Conservation (phyloP, 129 eudicot species). For the Flaveria linearis region DNA sequence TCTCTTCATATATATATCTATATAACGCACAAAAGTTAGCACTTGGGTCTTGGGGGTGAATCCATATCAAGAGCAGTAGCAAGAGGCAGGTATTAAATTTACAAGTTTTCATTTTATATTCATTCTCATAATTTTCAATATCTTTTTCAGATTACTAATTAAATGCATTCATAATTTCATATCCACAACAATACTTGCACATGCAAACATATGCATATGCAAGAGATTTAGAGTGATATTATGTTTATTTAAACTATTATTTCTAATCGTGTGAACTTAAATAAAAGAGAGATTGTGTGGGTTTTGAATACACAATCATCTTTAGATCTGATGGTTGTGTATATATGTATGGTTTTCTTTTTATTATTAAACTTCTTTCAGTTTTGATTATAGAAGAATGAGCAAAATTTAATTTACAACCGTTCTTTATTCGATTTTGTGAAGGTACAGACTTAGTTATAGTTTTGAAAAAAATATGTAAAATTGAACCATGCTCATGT, state of each 20-base stretch:
- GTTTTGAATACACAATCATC: neutral
- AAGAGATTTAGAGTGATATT: neutral
- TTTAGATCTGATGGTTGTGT: neutral
- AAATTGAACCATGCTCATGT: too few species aligned
- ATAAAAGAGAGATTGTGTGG: neutral
- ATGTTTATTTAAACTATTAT: neutral
- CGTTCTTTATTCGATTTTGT: neutral
- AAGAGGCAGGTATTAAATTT: conserved; percentile 3
- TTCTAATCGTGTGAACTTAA: neutral
- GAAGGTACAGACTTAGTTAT: neutral
- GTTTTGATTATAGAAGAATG: neutral
- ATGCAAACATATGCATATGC: neutral
- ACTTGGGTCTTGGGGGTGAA: neutral
- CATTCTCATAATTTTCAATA: neutral
- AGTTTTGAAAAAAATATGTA: too few species aligned
- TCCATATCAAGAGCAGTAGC: conserved; percentile 6
- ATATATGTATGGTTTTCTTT: neutral
- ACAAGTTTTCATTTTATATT: neutral
- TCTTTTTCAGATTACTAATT: neutral
- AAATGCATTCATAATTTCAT: conserved; percentile 5
- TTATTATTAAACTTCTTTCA: neutral
- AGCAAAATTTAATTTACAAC: neutral
- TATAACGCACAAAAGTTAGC: neutral
- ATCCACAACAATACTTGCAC: neutral
- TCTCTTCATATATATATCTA: too few species aligned